Percentiles rank a stretch among this genome's conserved stretches.
These are phyloP conservation scores for Trametes cubensis DNA, from an alignment of 768 basidiomycete species.

Conservation along the genomic window DNA sequence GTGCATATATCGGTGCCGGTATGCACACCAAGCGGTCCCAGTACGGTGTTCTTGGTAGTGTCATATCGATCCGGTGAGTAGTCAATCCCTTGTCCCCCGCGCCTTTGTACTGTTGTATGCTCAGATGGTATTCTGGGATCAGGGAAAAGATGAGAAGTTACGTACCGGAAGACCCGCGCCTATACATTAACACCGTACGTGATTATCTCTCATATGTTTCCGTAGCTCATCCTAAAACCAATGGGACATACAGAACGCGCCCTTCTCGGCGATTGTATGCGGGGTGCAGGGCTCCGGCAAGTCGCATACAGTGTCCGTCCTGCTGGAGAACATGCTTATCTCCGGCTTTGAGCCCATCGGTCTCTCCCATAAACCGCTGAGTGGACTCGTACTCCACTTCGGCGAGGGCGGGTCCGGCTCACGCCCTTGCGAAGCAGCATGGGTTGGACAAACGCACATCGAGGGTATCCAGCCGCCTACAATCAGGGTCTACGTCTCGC, in stretches of 20 bases:
- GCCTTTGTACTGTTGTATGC: too few species aligned
- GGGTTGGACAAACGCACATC: conserved; percentile 44
- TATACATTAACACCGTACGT: conserved; percentile 70
- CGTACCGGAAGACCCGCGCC: conserved; percentile 47
- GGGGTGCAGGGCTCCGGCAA: conserved; percentile 81
- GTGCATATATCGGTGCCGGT: conserved; percentile 28
- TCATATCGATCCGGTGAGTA: conserved; percentile 15
- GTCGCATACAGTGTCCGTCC: conserved; percentile 68
- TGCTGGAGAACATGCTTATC: conserved; percentile 73
- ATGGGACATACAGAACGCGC: conserved; percentile 56
- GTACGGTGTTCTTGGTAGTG: conserved; percentile 61
- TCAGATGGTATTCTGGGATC: too few species aligned
- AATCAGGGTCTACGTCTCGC: conserved; percentile 59
- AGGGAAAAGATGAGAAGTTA: conserved; percentile 30
- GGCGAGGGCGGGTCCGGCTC: conserved; percentile 64
- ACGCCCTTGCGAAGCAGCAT: conserved; percentile 69
- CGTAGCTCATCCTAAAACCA: too few species aligned
- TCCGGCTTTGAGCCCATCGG: conserved; percentile 54
- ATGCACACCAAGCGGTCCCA: conserved; percentile 43
- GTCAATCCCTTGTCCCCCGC: neutral
- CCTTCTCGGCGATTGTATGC: conserved; percentile 75
- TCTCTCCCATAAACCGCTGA: conserved; percentile 52
- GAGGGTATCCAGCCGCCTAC: conserved; percentile 36
- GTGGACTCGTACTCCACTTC: conserved; percentile 69
- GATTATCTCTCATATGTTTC: neutral